Evolutionary conservation across 352 stramenopile genomes (phyloP).

Genomic region (Pythium dissimile): DNA sequence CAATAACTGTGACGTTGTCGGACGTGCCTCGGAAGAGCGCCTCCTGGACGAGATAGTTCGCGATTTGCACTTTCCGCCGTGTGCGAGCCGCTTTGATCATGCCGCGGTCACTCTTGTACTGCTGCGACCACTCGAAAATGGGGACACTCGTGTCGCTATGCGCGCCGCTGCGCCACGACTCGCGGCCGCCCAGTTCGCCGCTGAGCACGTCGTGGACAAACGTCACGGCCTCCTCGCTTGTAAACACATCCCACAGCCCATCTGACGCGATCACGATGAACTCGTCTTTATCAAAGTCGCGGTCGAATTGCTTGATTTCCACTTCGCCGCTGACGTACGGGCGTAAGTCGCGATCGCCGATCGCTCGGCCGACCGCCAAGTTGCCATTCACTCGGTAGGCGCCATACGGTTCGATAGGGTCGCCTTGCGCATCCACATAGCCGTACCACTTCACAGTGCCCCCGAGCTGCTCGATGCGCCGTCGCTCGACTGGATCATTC

Average conservation of each 20-base stretch:
- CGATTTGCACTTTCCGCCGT: constrained; percentile 88
- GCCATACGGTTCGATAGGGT: constrained; percentile 87
- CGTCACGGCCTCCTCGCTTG: constrained; percentile 86
- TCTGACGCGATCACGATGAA: constrained; percentile 94
- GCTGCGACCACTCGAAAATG: constrained; percentile 89
- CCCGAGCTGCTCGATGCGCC: constrained; percentile 73
- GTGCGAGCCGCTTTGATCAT: constrained; percentile 89
- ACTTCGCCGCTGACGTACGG: constrained; percentile 82
- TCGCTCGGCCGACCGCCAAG: constrained; percentile 86
- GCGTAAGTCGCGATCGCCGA: constrained; percentile 87
- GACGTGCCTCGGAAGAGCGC: constrained; percentile 86
- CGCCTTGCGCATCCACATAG: constrained; percentile 74
- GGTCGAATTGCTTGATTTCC: constrained; percentile 76
- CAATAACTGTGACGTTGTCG: constrained; percentile 91
- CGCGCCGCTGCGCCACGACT: constrained; percentile 75
- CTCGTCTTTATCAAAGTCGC: constrained; percentile 79
- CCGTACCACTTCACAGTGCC: constrained; percentile 90
- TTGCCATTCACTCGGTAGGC: constrained; percentile 92
- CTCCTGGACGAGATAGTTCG: constrained; percentile 90
- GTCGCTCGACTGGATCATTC: constrained; percentile 74
- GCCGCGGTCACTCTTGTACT: constrained; percentile 86
- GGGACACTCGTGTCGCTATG: constrained; percentile 81
- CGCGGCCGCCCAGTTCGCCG: constrained; percentile 72
- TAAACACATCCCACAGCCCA: constrained; percentile 94
- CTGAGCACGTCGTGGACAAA: constrained; percentile 90